Evolutionary conservation across 2,329 filamentous ascomycete genomes (phyloP).

Genomic region (Madurella mycetomatis): DNA sequence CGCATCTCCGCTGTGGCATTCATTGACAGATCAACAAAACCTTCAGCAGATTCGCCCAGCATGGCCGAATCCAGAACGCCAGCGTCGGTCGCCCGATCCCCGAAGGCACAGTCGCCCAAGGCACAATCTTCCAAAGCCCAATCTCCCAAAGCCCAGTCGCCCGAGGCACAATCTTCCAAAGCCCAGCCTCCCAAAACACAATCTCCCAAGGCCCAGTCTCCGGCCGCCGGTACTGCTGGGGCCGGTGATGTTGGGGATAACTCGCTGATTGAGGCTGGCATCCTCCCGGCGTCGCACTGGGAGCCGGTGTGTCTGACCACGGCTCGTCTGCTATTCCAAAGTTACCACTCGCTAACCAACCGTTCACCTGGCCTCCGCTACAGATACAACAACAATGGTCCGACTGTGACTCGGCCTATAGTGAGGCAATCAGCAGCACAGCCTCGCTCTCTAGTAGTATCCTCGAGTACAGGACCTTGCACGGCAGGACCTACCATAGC

Average conservation of each 20-base stretch:
- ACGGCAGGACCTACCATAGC: conserved; percentile 16
- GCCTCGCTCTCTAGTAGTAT: conserved; percentile 17
- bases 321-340: neutral
- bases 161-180: neutral
- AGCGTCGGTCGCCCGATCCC: too few species aligned
- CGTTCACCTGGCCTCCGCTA: neutral
- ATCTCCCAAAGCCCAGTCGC: neutral
- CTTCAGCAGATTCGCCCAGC: too few species aligned
- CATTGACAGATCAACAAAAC: too few species aligned
- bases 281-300: conserved; percentile 12
- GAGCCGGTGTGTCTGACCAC: neutral
- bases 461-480: conserved; percentile 15
- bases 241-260: too few species aligned
- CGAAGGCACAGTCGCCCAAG: too few species aligned
- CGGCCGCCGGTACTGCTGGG: too few species aligned
- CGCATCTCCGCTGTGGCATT: too few species aligned
- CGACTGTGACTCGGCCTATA: conserved; percentile 7
- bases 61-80: too few species aligned
- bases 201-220: neutral
- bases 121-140: neutral
- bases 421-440: conserved; percentile 6
- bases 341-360: neutral
- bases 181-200: neutral
- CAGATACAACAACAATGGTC: neutral
- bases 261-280: neutral